These are phyloP conservation scores for Leccinum subrobustum DNA, from an alignment of 1,284 basidiomycete species.

Conservation along the genomic window DNA sequence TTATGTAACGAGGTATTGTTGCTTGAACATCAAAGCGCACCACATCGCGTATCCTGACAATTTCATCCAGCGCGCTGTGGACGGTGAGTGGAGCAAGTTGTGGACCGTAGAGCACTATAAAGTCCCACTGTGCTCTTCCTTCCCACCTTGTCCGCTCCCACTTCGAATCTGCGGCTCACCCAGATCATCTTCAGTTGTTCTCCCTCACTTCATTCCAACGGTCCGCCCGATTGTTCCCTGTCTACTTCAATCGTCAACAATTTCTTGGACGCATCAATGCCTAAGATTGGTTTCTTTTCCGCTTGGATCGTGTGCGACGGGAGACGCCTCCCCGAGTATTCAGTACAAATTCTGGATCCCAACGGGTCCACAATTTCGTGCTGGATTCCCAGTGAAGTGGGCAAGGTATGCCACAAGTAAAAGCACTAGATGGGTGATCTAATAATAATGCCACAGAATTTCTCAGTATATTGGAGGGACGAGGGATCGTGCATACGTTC, in stretches of 20 bases:
- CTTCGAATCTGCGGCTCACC: not conserved
- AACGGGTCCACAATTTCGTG: conserved; percentile 50
- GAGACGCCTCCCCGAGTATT: conserved; percentile 48
- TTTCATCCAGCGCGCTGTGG: not conserved
- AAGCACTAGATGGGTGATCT: not conserved
- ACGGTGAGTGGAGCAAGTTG: not conserved
- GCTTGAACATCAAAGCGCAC: conserved; percentile 9
- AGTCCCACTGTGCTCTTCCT: not conserved
- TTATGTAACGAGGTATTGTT: too few species aligned
- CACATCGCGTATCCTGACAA: not conserved
- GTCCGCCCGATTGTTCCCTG: conserved; percentile 2
- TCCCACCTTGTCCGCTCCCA: not conserved
- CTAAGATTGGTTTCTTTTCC: conserved; percentile 57
- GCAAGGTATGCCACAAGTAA: conserved; percentile 44
- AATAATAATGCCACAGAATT: conserved; percentile 39
- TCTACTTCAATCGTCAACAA: not conserved
- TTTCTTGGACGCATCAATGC: conserved; percentile 32
- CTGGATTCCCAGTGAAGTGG: conserved; percentile 60
- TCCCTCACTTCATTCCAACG: not conserved
- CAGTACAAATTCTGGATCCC: conserved; percentile 43
- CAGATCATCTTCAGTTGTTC: too few species aligned
- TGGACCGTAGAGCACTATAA: not conserved
- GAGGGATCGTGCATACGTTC: conserved; percentile 50
- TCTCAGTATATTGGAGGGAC: conserved; percentile 62
- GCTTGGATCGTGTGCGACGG: conserved; percentile 62